Evolutionary conservation across 495 filamentous ascomycete species (phyloP).

Genomic region (Aspergillus sparsus): DNA sequence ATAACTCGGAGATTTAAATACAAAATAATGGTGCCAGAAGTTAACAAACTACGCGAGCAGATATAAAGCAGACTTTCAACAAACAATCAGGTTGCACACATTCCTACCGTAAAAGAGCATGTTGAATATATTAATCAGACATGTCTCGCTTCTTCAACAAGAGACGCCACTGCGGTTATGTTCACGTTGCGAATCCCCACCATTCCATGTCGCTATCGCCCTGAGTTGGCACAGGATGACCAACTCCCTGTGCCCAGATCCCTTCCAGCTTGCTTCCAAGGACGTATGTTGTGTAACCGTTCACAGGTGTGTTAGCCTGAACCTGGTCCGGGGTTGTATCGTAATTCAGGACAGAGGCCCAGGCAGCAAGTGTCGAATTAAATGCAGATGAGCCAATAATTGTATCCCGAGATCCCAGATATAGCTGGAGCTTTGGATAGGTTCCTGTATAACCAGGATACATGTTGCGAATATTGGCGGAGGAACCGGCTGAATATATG

Average conservation of each 20-base stretch:
- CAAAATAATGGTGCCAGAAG: too few species aligned
- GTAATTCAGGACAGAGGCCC: conserved; percentile 12
- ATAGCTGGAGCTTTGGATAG: conserved; percentile 17
- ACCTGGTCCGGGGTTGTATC: conserved; percentile 5
- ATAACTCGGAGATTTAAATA: too few species aligned
- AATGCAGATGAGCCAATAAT: conserved; percentile 15
- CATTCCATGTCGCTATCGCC: conserved; percentile 10
- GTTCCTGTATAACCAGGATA: conserved; percentile 6
- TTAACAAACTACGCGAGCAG: too few species aligned
- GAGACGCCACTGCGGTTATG: too few species aligned
- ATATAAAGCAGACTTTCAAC: too few species aligned
- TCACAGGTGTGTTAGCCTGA: not conserved
- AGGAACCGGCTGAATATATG: conserved; percentile 16
- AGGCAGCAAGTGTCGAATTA: conserved; percentile 14
- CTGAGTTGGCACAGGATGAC: conserved; percentile 7
- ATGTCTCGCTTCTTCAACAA: too few species aligned
- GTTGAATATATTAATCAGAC: too few species aligned
- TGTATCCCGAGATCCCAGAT: conserved; percentile 14
- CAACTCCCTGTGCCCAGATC: conserved; percentile 13
- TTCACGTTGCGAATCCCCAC: conserved; percentile 12
- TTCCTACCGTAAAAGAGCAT: too few species aligned
- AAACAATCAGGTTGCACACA: too few species aligned
- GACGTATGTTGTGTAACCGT: conserved; percentile 9
- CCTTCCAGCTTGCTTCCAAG: conserved; percentile 13
- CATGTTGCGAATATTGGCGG: conserved; percentile 9